Base-by-base conservation (phyloP, 495 filamentous ascomycete genomes). In the Xeromyces bisporus region DNA sequence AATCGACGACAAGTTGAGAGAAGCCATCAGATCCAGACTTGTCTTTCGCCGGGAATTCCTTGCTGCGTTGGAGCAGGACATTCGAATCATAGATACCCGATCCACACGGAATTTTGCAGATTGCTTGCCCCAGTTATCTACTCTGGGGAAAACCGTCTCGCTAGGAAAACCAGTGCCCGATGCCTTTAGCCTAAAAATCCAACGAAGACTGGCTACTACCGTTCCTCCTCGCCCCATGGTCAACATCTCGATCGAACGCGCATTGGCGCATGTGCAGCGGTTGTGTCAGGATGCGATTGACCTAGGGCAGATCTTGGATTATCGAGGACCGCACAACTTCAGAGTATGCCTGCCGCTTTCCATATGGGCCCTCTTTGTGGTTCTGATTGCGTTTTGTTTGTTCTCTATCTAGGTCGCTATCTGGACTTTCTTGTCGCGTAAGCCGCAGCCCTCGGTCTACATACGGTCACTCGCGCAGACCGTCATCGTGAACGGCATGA, bases 141-240 rank as follows among this genome's bases (percentile, higher is more conserved):
- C 48, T 13, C 55, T 89, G 36, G 52, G 63, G 29, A 54, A 66
- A 23, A 71, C 76, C 0, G 61, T 69, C 11, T 36, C 50, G 0
- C 44, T 85, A n/a, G 81, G 72, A 3, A 75, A 62, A 37, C 53
- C 69, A 1, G 74, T 89, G 2, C 63, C 72, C 8, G 72, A 75
- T 23, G 70, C 89, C 2, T 96, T 93, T 51, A 93, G 84, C 42
- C 67, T 73, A 18, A 93, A 91, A 50, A 67, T 96, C 7, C 89
- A 97, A 46, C 69, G 91, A 8, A 76, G 73, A 37, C 58, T 97
- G 3, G 83, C 89, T 6, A 93, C 83, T 43, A 93, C 81, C 3
- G 81, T 92, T 31, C 89, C 89, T 3, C 91, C 89, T 15, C 73
- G 87, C 15, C 83, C 87, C 5, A 86, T 94, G 40, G 79, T 93